These are phyloP conservation scores for Paraglomus brasilianum DNA, from an alignment of 192 early-diverging fungal species.

Conservation along the genomic window DNA sequence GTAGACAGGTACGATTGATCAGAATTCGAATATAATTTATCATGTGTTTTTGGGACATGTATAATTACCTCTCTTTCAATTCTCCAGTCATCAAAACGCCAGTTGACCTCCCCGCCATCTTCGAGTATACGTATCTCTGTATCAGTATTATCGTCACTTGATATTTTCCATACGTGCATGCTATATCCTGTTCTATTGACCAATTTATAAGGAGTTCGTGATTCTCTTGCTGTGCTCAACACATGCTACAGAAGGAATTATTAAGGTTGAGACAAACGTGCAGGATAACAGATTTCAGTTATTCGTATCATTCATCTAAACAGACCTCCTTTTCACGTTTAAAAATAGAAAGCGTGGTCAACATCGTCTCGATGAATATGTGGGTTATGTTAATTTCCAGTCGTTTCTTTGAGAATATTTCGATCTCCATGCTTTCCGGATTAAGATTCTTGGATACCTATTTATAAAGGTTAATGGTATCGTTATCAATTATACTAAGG, in stretches of 20 bases:
- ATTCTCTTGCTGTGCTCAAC: conserved; percentile 36
- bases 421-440: conserved; percentile 51
- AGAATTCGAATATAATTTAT: not conserved
- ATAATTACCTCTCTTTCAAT: conserved; percentile 76
- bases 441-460: conserved; percentile 39
- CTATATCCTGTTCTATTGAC: conserved; percentile 90
- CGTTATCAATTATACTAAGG: not conserved
- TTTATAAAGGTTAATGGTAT: conserved; percentile 3
- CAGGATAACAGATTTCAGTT: not conserved
- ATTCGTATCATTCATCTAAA: not conserved
- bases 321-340: conserved; percentile 39
- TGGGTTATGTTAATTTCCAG: conserved; percentile 89
- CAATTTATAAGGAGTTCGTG: conserved; percentile 73
- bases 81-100: conserved; percentile 98
- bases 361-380: conserved; percentile 68
- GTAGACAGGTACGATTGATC: not conserved
- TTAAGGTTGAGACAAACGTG: not conserved
- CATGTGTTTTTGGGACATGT: too few species aligned
- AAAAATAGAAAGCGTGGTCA: conserved; percentile 57
- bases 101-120: conserved; percentile 74
- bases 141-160: conserved; percentile 56
- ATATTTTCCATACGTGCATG: conserved; percentile 84
- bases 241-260: conserved; percentile 27
- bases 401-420: conserved; percentile 66
- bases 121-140: conserved; percentile 68